Evolutionary conservation across 2,329 filamentous ascomycete genomes (phyloP).

Genomic region (Trichoderma harzianum): DNA sequence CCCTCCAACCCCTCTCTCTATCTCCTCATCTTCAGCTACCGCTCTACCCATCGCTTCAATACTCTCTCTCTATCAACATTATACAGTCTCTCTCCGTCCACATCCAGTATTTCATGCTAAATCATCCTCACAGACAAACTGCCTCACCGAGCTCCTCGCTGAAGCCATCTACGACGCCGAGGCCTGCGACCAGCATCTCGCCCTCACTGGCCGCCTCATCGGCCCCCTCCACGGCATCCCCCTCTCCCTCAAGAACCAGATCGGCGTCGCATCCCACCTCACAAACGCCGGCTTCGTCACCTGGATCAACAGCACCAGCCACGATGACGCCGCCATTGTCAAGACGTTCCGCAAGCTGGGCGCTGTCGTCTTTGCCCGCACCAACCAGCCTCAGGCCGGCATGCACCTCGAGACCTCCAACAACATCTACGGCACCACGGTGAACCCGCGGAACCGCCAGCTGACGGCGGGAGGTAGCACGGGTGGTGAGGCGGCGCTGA

Average conservation of each 20-base stretch:
- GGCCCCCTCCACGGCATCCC: constrained; percentile 18
- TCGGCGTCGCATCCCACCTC: not conserved
- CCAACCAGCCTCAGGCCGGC: constrained; percentile 9
- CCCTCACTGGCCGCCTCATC: not conserved
- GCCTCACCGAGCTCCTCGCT: constrained; percentile 12
- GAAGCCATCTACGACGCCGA: constrained; percentile 15
- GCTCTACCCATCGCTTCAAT: not conserved
- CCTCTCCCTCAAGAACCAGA: constrained; percentile 14
- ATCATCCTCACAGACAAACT: not conserved
- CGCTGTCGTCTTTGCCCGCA: constrained; percentile 15
- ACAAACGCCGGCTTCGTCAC: constrained; percentile 12
- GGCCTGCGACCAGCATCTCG: constrained; percentile 12
- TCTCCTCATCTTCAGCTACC: not conserved
- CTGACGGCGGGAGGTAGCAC: constrained; percentile 14
- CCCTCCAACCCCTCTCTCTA: not conserved
- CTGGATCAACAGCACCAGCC: constrained; percentile 10
- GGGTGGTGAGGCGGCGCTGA: constrained; percentile 60
- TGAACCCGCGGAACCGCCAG: constrained; percentile 5
- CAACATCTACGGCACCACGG: constrained; percentile 16
- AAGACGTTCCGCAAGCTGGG: constrained; percentile 9
- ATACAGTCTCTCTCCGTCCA: no score
- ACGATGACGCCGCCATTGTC: constrained; percentile 5
- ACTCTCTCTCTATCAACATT: not conserved
- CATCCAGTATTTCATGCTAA: not conserved
- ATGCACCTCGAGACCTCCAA: constrained; percentile 17